These are phyloP conservation scores for Aureobasidium sp. DNA, from an alignment of 2,329 filamentous ascomycete genomes.

Conservation along the genomic window DNA sequence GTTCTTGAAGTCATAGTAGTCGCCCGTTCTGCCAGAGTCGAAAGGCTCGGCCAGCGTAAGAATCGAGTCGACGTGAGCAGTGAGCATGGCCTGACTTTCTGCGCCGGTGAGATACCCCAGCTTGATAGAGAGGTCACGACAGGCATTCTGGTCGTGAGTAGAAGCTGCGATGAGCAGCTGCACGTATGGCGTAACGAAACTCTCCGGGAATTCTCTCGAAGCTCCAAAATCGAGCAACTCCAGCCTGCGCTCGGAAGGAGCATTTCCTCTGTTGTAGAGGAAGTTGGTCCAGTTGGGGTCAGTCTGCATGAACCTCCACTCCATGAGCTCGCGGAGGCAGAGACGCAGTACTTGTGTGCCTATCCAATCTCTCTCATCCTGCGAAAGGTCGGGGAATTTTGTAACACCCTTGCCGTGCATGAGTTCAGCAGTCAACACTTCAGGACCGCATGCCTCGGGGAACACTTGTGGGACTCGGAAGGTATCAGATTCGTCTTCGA, in stretches of 20 bases:
- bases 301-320: slow-evolving; percentile 98
- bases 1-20: slow-evolving; percentile 82
- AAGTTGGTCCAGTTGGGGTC: slow-evolving; percentile 99
- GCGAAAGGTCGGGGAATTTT: slow-evolving; percentile 62
- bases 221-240: slow-evolving; percentile 96
- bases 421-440: slow-evolving; percentile 89
- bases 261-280: slow-evolving; percentile 44
- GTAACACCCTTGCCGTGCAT: slow-evolving; percentile 84
- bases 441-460: slow-evolving; percentile 69
- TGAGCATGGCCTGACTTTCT: slow-evolving; percentile 77
- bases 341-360: slow-evolving; percentile 88
- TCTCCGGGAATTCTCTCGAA: slow-evolving; percentile 71
- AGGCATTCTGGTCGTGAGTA: slow-evolving; percentile 55
- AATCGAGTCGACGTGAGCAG: slow-evolving; percentile 83
- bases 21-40: slow-evolving; percentile 54
- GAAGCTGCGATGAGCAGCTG: slow-evolving; percentile 74
- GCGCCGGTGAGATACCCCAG: slow-evolving; percentile 89
- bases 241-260: slow-evolving; percentile 45
- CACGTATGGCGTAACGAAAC: slow-evolving; percentile 76
- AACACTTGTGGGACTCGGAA: slow-evolving; percentile 78
- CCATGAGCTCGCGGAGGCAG: slow-evolving; percentile 84
- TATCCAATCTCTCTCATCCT: slow-evolving; percentile 89
- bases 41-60: slow-evolving; percentile 92
- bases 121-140: slow-evolving; percentile 62
- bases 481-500: slow-evolving; percentile 64